Percentiles rank a stretch among this genome's conserved stretches.
These are phyloP conservation scores for Vinca minor DNA, from an alignment of 257 asterid species.

Conservation along the genomic window DNA sequence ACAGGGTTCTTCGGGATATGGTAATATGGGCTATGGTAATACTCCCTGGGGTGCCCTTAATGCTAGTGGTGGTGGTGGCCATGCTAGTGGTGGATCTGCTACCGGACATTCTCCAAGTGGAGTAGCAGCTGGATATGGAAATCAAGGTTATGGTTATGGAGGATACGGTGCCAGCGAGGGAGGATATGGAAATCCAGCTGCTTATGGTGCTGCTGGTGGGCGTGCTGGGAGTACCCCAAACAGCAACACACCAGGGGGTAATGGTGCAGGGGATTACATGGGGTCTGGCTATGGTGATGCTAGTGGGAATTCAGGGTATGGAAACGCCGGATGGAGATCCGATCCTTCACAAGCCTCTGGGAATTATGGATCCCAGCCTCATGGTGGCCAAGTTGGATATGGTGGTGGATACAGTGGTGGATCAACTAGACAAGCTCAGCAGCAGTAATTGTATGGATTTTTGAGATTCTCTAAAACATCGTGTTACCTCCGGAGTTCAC, in stretches of 20 bases:
- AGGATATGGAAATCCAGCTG: constrained; percentile 52
- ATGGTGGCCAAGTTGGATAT: constrained; percentile 47
- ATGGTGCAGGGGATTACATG: constrained; percentile 40
- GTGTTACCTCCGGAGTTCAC: constrained; percentile 18
- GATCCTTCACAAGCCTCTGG: too few species aligned
- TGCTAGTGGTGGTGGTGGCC: constrained; percentile 28
- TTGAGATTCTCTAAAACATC: constrained; percentile 3
- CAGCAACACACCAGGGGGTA: constrained; percentile 29
- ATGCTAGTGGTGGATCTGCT: constrained; percentile 39
- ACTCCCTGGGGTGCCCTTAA: constrained; percentile 56
- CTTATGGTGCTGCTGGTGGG: constrained; percentile 64
- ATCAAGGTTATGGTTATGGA: constrained; percentile 78
- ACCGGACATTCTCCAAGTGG: constrained; percentile 74
- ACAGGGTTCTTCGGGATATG: constrained; percentile 72
- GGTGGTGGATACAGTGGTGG: constrained; percentile 60
- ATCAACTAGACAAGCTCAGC: constrained; percentile 43
- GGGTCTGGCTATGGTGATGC: constrained; percentile 67
- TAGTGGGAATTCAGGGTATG: constrained; percentile 49
- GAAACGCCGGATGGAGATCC: too few species aligned
- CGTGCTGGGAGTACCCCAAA: constrained; percentile 60
- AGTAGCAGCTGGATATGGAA: constrained; percentile 57
- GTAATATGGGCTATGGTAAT: constrained; percentile 52
- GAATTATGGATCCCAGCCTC: constrained; percentile 33
- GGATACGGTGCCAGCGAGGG: constrained; percentile 67
- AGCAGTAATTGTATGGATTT: constrained; percentile 35